Base-by-base conservation (phyloP, 2,329 filamentous ascomycete genomes). In the Dryadomyces quercivorus region DNA sequence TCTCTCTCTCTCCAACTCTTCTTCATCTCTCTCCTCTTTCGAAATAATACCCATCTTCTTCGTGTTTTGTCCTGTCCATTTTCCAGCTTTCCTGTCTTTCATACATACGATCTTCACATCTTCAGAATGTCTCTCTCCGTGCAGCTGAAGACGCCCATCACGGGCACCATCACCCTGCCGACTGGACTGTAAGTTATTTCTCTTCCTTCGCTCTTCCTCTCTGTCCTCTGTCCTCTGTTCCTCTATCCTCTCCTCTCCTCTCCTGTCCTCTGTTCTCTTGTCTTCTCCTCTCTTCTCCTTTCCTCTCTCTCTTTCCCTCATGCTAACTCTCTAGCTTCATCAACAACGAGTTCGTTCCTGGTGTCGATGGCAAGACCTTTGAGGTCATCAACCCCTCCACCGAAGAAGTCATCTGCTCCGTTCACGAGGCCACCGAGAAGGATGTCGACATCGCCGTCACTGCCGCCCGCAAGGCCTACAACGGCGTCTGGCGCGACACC, bases 331-430 rank as follows among this genome's bases (percentile, higher is more conserved):
- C 20, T 64, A 88, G 85, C 58, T 93, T 88, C 79, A 93, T 95
- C 80, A 91, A 93, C 80, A 91, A 92, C 71, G 86, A 96, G 72
- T 96, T 85, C 74, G 81, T 94, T 60, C 82, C 86, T 70, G 78
- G 82, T 67, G 83, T 86, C 59, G 88, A 95, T 63, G 90, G 90
- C 74, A 85, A 88, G 80, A 90, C 85, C 62, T 93, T 95, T 66
- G 89, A 95, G 73, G 86, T 90, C 70, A 85, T 93, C 77, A 95
- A 95, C 80, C 90, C 90, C 57, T 66, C 85, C 60, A 88, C 81
- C 61, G 91, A 95, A 71, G 83, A 90, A 71, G 81, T 88, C 65
- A 94, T 95, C 75, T 80, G 77, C 76, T 84, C 83, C 54, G 87
- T 95, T 63, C 75, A 81, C 67, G 90, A 95, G 74, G 91, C 85